Evolutionary conservation across 1,284 basidiomycete species (phyloP).

Genomic region (Tylopilus sp.): DNA sequence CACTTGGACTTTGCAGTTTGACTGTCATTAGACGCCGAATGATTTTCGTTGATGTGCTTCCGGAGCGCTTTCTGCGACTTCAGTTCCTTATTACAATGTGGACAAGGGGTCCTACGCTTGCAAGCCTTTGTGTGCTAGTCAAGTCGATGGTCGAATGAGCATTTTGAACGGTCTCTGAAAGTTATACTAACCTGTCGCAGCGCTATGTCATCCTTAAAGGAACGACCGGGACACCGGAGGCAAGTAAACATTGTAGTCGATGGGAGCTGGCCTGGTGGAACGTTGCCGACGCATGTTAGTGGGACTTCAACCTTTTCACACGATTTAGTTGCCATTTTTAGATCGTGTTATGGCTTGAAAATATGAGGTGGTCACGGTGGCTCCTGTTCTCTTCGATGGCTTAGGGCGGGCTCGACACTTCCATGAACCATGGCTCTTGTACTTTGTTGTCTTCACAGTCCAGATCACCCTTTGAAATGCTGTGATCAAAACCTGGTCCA

Average conservation of each 20-base stretch:
- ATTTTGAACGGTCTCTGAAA: background rate
- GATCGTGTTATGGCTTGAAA: too few species aligned
- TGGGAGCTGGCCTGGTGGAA: too few species aligned
- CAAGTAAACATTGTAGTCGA: conserved; percentile 30
- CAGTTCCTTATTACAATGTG: conserved; percentile 17
- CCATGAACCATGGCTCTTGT: too few species aligned
- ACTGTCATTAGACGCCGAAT: conserved; percentile 21
- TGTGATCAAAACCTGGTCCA: too few species aligned
- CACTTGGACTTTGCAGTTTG: conserved; percentile 23
- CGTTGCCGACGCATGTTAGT: too few species aligned
- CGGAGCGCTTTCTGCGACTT: conserved; percentile 17
- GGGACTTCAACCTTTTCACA: too few species aligned
- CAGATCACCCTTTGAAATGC: too few species aligned
- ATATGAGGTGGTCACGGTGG: too few species aligned
- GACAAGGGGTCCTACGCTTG: conserved; percentile 23
- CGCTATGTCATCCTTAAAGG: conserved; percentile 18
- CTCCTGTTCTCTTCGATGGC: too few species aligned
- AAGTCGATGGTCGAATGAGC: background rate
- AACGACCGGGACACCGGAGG: conserved; percentile 24
- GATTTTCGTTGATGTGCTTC: conserved; percentile 25
- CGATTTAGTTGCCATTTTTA: too few species aligned
- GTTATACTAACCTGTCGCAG: conserved; percentile 28
- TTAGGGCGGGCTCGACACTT: too few species aligned
- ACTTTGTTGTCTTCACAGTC: too few species aligned
- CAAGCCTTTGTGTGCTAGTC: conserved; percentile 26